Base-by-base conservation (phyloP, 164 flowering plant species). In the Aristolochia contorta region DNA sequence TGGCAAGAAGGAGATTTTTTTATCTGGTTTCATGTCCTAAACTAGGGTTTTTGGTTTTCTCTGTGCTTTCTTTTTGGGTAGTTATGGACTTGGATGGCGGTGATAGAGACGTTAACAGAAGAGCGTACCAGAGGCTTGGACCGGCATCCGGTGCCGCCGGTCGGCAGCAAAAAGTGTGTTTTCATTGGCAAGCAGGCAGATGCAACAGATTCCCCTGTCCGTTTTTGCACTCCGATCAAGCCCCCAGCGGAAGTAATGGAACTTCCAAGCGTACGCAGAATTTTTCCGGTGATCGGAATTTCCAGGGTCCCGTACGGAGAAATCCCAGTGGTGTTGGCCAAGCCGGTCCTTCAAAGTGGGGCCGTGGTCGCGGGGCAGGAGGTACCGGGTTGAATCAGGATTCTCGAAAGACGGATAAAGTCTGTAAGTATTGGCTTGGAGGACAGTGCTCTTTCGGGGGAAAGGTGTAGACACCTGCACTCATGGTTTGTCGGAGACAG, bases 381-480 rank as follows among this genome's bases (percentile, higher is more conserved):
- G 69, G 68, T 5, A 64, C 57, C 25, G 67, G 64, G 14, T 58
- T 16, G 27, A 16, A 22, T 25, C 63, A 70, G n/a, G n/a, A n/a
- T 33, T 47, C 62, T 33, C 55, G 61, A 61, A 84, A 76, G 73
- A 70, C 33, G 52, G 88, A 80, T 55, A 85, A 75, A 65, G 24
- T 84, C 3, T 94, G 99, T 61, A 77, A 73, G 27, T 79, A 47
- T 69, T 94, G 96, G 96, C 18, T 77, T 13, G 79, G 73, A 27
- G 99, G 93, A 47, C 80, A 68, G 45, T 94, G 99, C 71, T 54
- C 27, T 15, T 84, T 60, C 51, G 96, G 96, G n/a, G 3, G 93
- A 91, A 1, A 71, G 46, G 54, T 94, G 99, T 66, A 73, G 60
- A 63, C 87, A n/a, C 64, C 64, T 78, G 77, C 99, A 94, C 71